A percentile compares a stretch with the other conserved stretches of the same genome.
Evolutionary conservation across 306 rosid species (phyloP).

Genomic region (Sophora flavescens): DNA sequence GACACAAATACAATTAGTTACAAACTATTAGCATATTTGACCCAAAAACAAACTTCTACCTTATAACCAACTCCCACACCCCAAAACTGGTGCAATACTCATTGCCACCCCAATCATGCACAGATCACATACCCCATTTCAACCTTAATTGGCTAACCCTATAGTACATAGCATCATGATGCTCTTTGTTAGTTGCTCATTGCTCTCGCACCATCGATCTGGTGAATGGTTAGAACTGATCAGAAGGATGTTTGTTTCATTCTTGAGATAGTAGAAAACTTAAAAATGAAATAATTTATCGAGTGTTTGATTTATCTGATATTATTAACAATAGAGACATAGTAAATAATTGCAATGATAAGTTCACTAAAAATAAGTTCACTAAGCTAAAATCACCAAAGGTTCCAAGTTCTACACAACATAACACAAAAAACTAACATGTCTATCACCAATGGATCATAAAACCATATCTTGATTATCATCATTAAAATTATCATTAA

Average conservation of each 20-base stretch:
- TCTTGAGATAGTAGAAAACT: constrained; percentile 37
- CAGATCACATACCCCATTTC: constrained; percentile 45
- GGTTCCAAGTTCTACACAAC: too few species aligned
- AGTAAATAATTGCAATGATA: constrained; percentile 5
- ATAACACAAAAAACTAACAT: too few species aligned
- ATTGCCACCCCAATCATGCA: constrained; percentile 54
- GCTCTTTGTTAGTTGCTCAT: constrained; percentile 30
- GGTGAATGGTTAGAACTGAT: constrained; percentile 34
- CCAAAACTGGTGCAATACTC: constrained; percentile 46
- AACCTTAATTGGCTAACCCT: constrained; percentile 41
- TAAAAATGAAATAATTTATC: not conserved
- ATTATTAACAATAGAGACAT: constrained; percentile 7
- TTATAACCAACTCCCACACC: not conserved
- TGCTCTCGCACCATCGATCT: constrained; percentile 40
- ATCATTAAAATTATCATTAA: too few species aligned
- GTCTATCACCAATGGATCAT: too few species aligned
- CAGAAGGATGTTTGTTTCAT: constrained; percentile 40
- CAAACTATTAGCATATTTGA: too few species aligned
- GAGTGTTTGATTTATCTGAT: not conserved
- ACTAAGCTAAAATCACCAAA: too few species aligned
- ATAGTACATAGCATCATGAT: constrained; percentile 44
- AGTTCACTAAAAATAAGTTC: too few species aligned
- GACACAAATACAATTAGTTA: not conserved
- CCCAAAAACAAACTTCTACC: not conserved
- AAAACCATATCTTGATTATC: too few species aligned